These are phyloP conservation scores for Arthrocladium fulminans DNA, from an alignment of 2,329 filamentous ascomycete species.

Conservation along the genomic window DNA sequence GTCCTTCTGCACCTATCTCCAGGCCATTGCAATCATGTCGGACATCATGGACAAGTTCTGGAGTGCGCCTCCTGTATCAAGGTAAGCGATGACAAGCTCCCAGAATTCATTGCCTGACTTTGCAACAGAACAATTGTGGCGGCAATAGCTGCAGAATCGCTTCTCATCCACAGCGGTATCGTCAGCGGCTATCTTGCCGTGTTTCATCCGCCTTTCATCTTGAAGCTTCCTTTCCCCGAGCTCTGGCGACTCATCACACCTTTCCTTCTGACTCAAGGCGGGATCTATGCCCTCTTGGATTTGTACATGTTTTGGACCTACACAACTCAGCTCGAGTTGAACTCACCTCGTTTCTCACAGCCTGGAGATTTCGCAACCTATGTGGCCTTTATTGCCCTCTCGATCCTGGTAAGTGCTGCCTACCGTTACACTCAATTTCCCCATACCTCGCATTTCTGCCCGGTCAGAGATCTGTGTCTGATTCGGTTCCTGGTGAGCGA, in stretches of 20 bases:
- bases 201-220: constrained; percentile 46
- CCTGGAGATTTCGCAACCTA: constrained; percentile 78
- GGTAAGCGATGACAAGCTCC: constrained; percentile 39
- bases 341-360: constrained; percentile 60
- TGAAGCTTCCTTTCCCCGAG: constrained; percentile 49
- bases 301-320: constrained; percentile 76
- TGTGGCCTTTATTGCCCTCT: constrained; percentile 59
- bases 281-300: constrained; percentile 57
- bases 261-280: constrained; percentile 50
- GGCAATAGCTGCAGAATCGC: constrained; percentile 54
- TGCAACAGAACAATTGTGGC: constrained; percentile 57
- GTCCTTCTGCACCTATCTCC: background rate
- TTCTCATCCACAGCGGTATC: constrained; percentile 51
- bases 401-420: constrained; percentile 66
- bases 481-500: constrained; percentile 74
- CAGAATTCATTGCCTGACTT: constrained; percentile 39
- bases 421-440: constrained; percentile 15
- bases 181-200: constrained; percentile 34
- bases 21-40: constrained; percentile 1
- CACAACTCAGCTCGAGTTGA: constrained; percentile 62
- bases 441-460: constrained; percentile 62
- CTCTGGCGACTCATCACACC: constrained; percentile 51
- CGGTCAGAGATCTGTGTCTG: constrained; percentile 64
- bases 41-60: constrained; percentile 52
- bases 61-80: constrained; percentile 56